Base-by-base conservation (phyloP, 1,284 basidiomycete genomes). In the Ganoderma sinense region DNA sequence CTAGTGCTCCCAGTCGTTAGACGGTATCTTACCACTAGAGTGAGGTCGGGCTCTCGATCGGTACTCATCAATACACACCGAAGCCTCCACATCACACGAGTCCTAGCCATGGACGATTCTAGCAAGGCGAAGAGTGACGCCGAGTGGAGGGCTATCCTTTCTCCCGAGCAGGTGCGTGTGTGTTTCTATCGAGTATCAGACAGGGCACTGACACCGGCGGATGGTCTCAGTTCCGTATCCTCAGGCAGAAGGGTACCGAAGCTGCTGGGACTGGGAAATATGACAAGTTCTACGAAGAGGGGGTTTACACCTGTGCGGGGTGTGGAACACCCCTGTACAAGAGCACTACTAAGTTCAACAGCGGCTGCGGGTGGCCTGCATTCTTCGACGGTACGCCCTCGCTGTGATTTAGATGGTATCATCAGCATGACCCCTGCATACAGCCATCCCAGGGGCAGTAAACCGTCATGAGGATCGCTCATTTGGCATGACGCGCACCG, bases 281-380 rank as follows among this genome's bases (percentile, higher is more conserved):
- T 78, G 90, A 97, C 75, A 88, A 94, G 71, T 87, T 88, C 80
- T 83, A 82, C 55, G 86, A 84, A 0, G 82, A 84, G 39, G 93
- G 97, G 26, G 85, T 92, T 0, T 98, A 97, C 80, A 80, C 79
- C 51, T 95, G 93, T 77, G 90, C 86, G 8, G 93, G 86, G 7
- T 95, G 93, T 78, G 84, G 83, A 33, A 88, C 91, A 7, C 88
- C 92, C 0, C 80, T 97, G 59, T 97, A 97, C 85, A 94, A 91
- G 83, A 95, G 94, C 76, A 87, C 86, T 40, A 96, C 95, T 73
- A 98, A 98, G 83, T 98, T 98, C 82, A 88, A 94, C 76, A 96
- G 94, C 68, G 95, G 96, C 13, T 98, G 96, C 77, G 97, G 96
- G 40, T 98, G 96, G 96, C 97, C 96, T n/a, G 96, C 96, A 0